Base-by-base conservation (phyloP, 1,284 basidiomycete species). In the Pseudozyma sp. region DNA sequence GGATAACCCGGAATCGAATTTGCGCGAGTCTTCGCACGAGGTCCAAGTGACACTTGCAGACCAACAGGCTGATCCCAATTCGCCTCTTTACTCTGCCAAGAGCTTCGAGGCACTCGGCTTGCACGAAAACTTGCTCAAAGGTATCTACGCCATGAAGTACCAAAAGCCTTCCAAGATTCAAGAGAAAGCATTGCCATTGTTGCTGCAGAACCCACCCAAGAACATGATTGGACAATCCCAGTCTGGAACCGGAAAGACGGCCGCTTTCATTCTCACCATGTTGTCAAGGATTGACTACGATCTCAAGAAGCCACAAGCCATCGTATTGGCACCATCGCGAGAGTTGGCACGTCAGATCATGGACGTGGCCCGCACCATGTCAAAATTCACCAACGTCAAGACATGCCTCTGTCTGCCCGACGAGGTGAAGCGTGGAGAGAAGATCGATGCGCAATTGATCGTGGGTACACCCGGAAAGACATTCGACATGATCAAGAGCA, bases 221-320 rank as follows among this genome's bases (percentile, higher is more conserved):
- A 99, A 99, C 87, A 96, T 99, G 91, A 99, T 99, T 85, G 97
- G 95, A 11, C 97, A 99, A 87, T 97, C 95, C 52, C 97, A 99
- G 85, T 99, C 97, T 25, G 97, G 97, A 45, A 99, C 97, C 9
- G 97, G 97, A 61, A 99, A 99, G 88, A 99, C 97, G 4, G 97
- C 97, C 7, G 97, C 97, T 2, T 99, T 99, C 85, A 93, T 95
- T 13, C 89, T 99, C 59, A 95, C 95, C 34, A 99, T 99, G 95
- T 90, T 99, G 21, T 95, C 92, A 83, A 91, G 96, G 39, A 90
- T 99, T 63, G 94, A 98, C 86, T 94, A 92, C 79, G 89, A 89
- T 38, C 87, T 91, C 61, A 89, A 92, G 76, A 91, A 92, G 74
- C 92, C 95, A 40, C 97, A 97, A 65, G 85, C 85, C 11, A 74